Base-by-base conservation (phyloP, 2,329 filamentous ascomycete species). In the Trichophyton verrucosum region DNA sequence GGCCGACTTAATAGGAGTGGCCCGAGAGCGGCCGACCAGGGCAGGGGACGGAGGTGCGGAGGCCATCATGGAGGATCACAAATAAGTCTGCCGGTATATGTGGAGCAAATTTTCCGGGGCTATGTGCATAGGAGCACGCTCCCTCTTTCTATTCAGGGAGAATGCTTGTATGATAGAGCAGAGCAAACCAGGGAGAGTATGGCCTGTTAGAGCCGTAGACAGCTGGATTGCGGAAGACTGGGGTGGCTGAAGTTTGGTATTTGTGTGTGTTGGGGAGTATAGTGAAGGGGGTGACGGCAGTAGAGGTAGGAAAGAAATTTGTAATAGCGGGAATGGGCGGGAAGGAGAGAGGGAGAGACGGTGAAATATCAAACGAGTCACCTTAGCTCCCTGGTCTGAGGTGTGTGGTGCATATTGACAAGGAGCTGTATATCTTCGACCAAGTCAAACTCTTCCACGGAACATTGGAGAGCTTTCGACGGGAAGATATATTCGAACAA, bases 1-100 rank as follows among this genome's bases (percentile, higher is more conserved):
- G 65, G 69, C 67, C 60, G 72, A 70, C 67, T 71, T 74, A 17
- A 40, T 57, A 68, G 74, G 72, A 66, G 68, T 69, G 63, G 70
- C 61, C 64, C 71, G 67, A 56, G 69, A 62, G 44, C 74, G 71
- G 68, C 72, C 71, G 66, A 74, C 70, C 62, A 75, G 62, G 66
- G 70, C 67, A 44, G 53, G 47, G 42, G 42, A 47, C 15, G 57
- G 27, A 24, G 57, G 57, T 47, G 38, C 38, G 42, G 57, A 46
- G 17, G 30, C 55, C 55, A 57, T 57, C 8, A 13, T 57, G 33
- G 9, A 40, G 55, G 40, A 40, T 57, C 38, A 24, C 38, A 57
- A 38, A 57, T 17, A 57, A 57, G 33, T 24, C 15, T 40, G 20
- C 17, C 17, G 33, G 17, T 42, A 40, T 38, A 40, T 38, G 20